A percentile compares a stretch with the other conserved stretches of the same genome.
Evolutionary conservation across 805 yeast species (phyloP).

Genomic region (Saccharomycopsis javanensis): DNA sequence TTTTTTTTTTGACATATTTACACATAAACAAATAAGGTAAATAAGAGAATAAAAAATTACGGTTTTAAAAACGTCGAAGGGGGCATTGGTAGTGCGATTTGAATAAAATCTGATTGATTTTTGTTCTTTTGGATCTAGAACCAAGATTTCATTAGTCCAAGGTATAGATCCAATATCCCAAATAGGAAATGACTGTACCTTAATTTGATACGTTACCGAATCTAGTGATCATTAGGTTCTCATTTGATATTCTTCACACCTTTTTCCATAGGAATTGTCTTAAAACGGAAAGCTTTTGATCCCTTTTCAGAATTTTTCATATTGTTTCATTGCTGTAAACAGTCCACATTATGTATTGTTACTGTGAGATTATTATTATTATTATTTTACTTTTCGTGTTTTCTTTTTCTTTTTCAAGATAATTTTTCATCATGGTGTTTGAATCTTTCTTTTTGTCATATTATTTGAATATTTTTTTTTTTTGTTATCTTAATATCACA

Average conservation of each 20-base stretch:
- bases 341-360: too few species aligned
- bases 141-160: background rate
- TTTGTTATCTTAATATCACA: background rate
- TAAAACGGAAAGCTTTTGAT: background rate
- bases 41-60: background rate
- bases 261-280: background rate
- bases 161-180: background rate
- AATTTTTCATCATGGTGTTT: too few species aligned
- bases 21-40: background rate
- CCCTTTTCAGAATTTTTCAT: too few species aligned
- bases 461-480: too few species aligned
- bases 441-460: too few species aligned
- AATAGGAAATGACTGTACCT: background rate
- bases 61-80: background rate
- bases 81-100: background rate
- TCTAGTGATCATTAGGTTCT: too few species aligned
- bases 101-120: background rate
- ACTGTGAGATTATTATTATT: too few species aligned
- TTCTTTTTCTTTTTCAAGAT: too few species aligned
- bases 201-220: background rate
- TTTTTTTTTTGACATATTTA: background rate
- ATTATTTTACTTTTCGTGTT: too few species aligned
- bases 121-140: background rate
- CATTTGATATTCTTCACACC: background rate
- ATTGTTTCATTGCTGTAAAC: too few species aligned